Evolutionary conservation across 73 alveolate species (phyloP).

Genomic region (Diophrys sp.): DNA sequence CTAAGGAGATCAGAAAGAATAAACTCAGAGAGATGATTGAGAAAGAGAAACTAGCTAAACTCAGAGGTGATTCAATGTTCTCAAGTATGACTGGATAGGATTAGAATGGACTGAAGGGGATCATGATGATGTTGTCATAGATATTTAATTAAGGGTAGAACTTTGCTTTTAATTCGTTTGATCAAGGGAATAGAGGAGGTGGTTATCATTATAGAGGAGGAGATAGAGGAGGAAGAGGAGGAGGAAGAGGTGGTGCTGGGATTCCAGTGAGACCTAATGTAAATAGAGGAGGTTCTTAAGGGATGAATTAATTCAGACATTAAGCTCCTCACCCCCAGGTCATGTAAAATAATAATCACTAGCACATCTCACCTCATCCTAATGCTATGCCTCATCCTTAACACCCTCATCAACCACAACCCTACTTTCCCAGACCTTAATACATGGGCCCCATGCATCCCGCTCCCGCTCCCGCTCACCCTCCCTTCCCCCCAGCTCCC

Average conservation of each 20-base stretch:
- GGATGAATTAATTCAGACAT: too few species aligned
- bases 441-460: not conserved
- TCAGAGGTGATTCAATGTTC: not conserved
- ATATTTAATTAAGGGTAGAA: not conserved
- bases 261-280: not conserved
- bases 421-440: too few species aligned
- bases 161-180: not conserved
- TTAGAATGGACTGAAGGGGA: not conserved
- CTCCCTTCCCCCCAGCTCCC: not conserved
- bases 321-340: not conserved
- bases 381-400: not conserved
- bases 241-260: not conserved
- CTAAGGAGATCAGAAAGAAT: conserved; percentile 43
- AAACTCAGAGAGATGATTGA: conserved; percentile 37
- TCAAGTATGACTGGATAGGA: not conserved
- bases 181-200: not conserved
- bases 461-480: not conserved
- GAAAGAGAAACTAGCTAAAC: conserved; percentile 32
- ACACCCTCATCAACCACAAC: too few species aligned
- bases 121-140: not conserved
- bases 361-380: not conserved
- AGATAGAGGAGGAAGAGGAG: not conserved
- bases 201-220: not conserved
- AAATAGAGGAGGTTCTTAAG: not conserved
- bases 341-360: not conserved